These are phyloP conservation scores for Aspergillus brasiliensis DNA, from an alignment of 2,329 filamentous ascomycete genomes.

Conservation along the genomic window DNA sequence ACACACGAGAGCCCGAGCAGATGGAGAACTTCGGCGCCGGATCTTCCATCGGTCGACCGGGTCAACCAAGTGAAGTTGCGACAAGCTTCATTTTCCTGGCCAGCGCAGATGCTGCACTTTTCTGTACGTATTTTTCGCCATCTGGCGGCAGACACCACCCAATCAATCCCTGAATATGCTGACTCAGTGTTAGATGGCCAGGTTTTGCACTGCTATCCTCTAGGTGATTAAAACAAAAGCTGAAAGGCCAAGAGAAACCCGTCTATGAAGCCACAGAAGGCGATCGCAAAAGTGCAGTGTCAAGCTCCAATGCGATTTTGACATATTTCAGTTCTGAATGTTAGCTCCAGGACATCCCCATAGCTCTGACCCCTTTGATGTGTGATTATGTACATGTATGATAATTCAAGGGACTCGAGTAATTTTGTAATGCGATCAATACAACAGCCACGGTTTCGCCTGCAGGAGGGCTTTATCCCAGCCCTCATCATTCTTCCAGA, in stretches of 20 bases:
- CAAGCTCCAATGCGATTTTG: neutral
- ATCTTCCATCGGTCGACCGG: slow-evolving; percentile 36
- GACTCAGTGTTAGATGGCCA: slow-evolving; percentile 33
- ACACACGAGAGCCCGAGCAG: slow-evolving; percentile 35
- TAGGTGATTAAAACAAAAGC: slow-evolving; percentile 34
- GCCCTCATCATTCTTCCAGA: slow-evolving; percentile 41
- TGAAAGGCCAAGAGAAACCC: neutral
- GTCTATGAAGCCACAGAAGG: neutral
- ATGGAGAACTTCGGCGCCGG: slow-evolving; percentile 38
- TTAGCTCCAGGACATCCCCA: neutral
- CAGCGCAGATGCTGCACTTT: slow-evolving; percentile 37
- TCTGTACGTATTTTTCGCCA: slow-evolving; percentile 29
- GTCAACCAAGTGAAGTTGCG: slow-evolving; percentile 43
- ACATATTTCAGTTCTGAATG: neutral
- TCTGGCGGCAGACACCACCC: neutral
- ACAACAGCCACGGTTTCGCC: slow-evolving; percentile 40
- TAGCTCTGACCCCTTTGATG: neutral
- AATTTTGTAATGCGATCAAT: slow-evolving; percentile 20
- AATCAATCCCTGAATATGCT: neutral
- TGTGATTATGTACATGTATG: neutral
- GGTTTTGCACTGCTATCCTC: slow-evolving; percentile 37
- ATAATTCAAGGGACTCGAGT: neutral
- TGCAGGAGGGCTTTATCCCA: slow-evolving; percentile 39
- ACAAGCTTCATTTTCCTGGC: slow-evolving; percentile 45
- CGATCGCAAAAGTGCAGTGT: neutral